A percentile compares a stretch with the other conserved stretches of the same genome.
These are phyloP conservation scores for Rhytidiadelphus loreus DNA, from an alignment of 225 moss, liverwort and hornwort species.

Conservation along the genomic window DNA sequence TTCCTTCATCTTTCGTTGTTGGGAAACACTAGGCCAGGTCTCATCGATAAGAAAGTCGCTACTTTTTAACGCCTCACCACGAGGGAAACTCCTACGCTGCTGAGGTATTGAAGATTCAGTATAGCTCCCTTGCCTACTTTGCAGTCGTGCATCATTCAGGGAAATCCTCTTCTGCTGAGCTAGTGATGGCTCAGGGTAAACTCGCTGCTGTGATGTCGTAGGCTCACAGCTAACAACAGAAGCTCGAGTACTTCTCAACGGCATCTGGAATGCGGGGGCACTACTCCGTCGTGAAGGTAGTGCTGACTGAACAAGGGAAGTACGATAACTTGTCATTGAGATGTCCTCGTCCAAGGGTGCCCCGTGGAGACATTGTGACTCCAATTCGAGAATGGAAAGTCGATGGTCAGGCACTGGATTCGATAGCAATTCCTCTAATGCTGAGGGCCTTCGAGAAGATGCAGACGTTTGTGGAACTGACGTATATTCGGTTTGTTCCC, in stretches of 20 bases:
- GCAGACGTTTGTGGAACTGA: neutral
- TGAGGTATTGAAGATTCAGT: constrained; percentile 1
- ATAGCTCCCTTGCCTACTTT: neutral
- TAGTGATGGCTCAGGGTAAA: neutral
- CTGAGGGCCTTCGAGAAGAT: constrained; percentile 6
- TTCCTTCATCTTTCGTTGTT: constrained; percentile 9
- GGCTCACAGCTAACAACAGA: neutral
- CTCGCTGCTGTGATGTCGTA: constrained; percentile 7
- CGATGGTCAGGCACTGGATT: constrained; percentile 14
- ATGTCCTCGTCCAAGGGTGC: neutral
- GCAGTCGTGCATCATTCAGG: constrained; percentile 7
- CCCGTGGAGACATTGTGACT: neutral
- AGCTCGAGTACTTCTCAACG: constrained; percentile 1
- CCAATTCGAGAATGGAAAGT: constrained; percentile 24
- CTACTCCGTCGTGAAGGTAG: neutral
- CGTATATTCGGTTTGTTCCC: constrained; percentile 22
- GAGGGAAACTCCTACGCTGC: constrained; percentile 12
- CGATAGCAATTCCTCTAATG: constrained; percentile 5
- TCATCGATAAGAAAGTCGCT: neutral
- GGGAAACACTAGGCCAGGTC: constrained; percentile 3
- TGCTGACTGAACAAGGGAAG: constrained; percentile 8
- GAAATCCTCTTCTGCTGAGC: constrained; percentile 22
- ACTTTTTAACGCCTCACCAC: constrained; percentile 7
- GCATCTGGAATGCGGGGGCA: neutral
- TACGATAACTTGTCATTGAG: neutral